Conservation (phyloP, 805 yeast genomes). For the Schwanniomyces sp. region DNA sequence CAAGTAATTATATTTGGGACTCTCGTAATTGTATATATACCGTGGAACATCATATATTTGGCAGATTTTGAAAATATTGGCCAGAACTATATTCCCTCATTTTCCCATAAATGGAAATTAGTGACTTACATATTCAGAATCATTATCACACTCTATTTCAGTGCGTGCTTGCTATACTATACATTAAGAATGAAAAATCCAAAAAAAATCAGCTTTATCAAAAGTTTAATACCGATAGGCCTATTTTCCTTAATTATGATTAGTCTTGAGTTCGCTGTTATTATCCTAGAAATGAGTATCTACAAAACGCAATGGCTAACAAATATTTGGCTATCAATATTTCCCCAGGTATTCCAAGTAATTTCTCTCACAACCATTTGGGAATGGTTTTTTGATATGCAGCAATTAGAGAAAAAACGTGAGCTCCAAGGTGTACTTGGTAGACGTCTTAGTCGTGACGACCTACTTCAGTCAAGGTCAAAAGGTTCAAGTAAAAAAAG, state of each 20-base stretch:
- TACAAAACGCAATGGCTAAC: constrained; percentile 34
- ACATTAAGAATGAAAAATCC: constrained; percentile 35
- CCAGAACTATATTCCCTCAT: constrained; percentile 1
- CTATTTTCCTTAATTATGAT: constrained; percentile 41
- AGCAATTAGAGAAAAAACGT: constrained; percentile 45
- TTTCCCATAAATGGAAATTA: constrained; percentile 17
- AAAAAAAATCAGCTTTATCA: constrained; percentile 45
- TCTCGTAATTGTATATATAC: constrained; percentile 22
- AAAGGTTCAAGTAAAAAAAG: not conserved
- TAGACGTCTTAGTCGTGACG: constrained; percentile 52
- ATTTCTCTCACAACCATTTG: constrained; percentile 55
- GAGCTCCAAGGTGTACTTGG: constrained; percentile 65
- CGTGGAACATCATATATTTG: not conserved
- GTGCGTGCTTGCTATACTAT: constrained; percentile 35
- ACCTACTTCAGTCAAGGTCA: constrained; percentile 16
- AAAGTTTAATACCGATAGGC: constrained; percentile 49
- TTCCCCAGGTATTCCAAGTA: constrained; percentile 45
- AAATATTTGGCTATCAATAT: constrained; percentile 50
- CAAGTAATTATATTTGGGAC: constrained; percentile 29
- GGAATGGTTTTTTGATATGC: constrained; percentile 66
- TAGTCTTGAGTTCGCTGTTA: constrained; percentile 33
- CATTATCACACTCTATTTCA: constrained; percentile 27
- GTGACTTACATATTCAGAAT: constrained; percentile 28
- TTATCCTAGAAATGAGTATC: constrained; percentile 23
- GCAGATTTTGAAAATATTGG: not conserved